phyloP scores from a whole-genome alignment of 805 yeast species.

The Pichia pseudocactophila region DNA sequence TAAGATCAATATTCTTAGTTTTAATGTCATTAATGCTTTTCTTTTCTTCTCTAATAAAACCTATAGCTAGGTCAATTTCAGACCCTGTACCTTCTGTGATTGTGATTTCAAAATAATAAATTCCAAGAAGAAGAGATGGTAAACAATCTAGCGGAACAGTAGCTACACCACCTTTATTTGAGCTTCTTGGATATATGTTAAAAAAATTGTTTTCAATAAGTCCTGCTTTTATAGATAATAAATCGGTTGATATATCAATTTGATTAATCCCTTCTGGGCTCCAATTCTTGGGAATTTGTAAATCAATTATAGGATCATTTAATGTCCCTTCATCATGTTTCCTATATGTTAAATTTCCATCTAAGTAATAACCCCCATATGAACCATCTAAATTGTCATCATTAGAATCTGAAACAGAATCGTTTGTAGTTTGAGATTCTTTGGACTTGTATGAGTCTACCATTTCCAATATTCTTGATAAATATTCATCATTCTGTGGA shows the following conservation, averaged over 20 bases:
- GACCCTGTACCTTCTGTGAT: constrained; percentile 27
- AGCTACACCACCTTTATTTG: background rate
- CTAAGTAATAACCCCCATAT: constrained; percentile 3
- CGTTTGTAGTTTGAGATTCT: background rate
- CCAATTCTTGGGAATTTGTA: background rate
- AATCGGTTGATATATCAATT: background rate
- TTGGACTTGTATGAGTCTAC: background rate
- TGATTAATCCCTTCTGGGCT: background rate
- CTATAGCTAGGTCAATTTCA: constrained; percentile 37
- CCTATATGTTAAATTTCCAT: constrained; percentile 1
- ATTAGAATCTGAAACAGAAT: background rate
- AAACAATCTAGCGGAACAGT: constrained; percentile 3
- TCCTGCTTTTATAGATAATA: background rate
- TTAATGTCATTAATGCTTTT: background rate
- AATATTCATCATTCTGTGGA: constrained; percentile 2
- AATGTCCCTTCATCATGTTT: background rate
- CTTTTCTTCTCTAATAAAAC: constrained; percentile 30
- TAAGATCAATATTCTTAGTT: constrained; percentile 27
- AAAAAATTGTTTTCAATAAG: constrained; percentile 5
- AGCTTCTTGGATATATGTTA: constrained; percentile 7
- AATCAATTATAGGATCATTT: too few relatives aligned
- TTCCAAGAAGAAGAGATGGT: constrained; percentile 27
- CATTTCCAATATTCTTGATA: constrained; percentile 2
- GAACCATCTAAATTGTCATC: background rate
- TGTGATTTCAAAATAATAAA: constrained; percentile 45